Conservation (phyloP, 2,329 filamentous ascomycete genomes). For the Exserohilum rostratum region DNA sequence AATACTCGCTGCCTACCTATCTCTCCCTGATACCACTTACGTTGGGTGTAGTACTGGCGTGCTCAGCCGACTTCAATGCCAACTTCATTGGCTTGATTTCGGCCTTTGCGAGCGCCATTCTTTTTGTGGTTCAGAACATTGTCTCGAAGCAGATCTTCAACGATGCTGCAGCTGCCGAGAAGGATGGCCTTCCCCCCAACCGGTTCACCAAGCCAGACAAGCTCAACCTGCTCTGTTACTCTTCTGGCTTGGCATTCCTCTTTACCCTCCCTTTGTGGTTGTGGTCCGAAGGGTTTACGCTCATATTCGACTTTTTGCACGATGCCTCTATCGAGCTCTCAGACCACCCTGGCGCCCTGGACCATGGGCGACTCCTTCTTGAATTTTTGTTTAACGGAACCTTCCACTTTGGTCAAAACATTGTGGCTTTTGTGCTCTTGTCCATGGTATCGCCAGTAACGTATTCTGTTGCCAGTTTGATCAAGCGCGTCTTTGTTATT, state of each 20-base stretch:
- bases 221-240: conserved; percentile 94
- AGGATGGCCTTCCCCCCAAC: conserved; percentile 64
- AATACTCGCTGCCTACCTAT: conserved; percentile 82
- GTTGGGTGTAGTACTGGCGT: conserved; percentile 92
- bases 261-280: conserved; percentile 92
- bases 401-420: conserved; percentile 96
- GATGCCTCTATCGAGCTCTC: conserved; percentile 81
- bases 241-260: conserved; percentile 89
- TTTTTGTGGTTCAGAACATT: conserved; percentile 98
- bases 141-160: conserved; percentile 98
- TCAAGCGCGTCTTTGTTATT: conserved; percentile 98
- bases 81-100: conserved; percentile 90
- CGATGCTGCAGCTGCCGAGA: conserved; percentile 83
- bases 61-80: conserved; percentile 86
- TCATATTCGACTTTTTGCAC: conserved; percentile 77
- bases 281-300: conserved; percentile 80
- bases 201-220: conserved; percentile 87
- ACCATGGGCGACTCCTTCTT: conserved; percentile 66
- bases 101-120: conserved; percentile 85
- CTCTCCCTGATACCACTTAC: conserved; percentile 82
- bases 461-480: conserved; percentile 92
- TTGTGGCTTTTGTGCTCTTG: conserved; percentile 88
- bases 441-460: conserved; percentile 96
- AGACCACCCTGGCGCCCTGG: conserved; percentile 74
- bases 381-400: conserved; percentile 97